Conservation (phyloP, 2,329 filamentous ascomycete species). For the Fusarium euwallaceae region DNA sequence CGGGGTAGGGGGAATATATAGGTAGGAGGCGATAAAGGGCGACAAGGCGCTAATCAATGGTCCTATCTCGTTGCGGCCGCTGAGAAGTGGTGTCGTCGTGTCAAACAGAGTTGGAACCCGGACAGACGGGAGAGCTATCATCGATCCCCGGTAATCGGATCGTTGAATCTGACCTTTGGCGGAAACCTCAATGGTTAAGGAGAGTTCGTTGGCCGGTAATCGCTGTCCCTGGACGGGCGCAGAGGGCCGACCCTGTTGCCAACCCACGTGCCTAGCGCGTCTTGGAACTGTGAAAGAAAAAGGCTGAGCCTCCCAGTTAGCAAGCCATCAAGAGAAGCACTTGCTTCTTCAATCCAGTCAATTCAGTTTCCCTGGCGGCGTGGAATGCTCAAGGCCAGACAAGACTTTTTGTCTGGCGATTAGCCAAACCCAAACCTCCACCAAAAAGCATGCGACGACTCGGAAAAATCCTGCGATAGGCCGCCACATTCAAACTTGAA, state of each 20-base stretch:
- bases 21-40: constrained; percentile 24
- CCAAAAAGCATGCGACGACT: constrained; percentile 19
- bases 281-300: not conserved
- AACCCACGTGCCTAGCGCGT: constrained; percentile 2
- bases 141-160: not conserved
- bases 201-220: not conserved
- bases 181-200: constrained; percentile 3
- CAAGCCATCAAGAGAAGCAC: constrained; percentile 16
- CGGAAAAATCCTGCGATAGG: constrained; percentile 9
- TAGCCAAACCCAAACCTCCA: constrained; percentile 29
- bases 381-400: constrained; percentile 23
- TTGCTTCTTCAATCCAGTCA: constrained; percentile 6
- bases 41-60: constrained; percentile 15
- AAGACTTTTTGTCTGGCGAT: constrained; percentile 9
- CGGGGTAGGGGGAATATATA: constrained; percentile 43
- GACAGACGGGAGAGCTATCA: not conserved
- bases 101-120: constrained; percentile 16
- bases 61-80: constrained; percentile 35
- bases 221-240: not conserved
- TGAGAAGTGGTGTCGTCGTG: constrained; percentile 11
- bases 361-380: not conserved
- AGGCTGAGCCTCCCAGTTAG: not conserved
- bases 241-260: not conserved
- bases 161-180: constrained; percentile 8
- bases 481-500: not conserved